A percentile compares a stretch with the other conserved stretches of the same genome.
phyloP scores from a whole-genome alignment of 2,329 filamentous ascomycete species.

The Exophiala bonariae region DNA sequence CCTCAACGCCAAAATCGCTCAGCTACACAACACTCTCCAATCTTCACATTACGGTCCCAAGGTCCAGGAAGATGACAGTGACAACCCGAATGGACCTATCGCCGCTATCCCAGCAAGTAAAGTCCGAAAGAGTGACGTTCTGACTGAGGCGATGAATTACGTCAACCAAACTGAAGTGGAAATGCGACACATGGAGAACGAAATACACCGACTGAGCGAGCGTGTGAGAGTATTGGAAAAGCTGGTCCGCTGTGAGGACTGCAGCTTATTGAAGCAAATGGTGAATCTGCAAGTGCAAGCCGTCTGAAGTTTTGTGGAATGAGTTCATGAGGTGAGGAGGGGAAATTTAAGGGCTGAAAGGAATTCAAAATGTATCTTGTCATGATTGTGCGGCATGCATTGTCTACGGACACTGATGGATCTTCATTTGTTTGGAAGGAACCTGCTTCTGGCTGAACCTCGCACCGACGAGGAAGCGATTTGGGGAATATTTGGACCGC shows the following conservation, averaged over 20 bases:
- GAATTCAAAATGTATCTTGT: not conserved
- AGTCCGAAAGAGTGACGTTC: conserved; percentile 28
- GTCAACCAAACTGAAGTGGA: conserved; percentile 28
- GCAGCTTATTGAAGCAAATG: conserved; percentile 25
- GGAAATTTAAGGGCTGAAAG: not conserved
- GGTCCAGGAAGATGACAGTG: conserved; percentile 17
- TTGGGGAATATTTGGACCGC: too few relatives aligned
- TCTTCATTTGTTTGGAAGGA: too few relatives aligned
- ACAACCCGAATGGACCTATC: conserved; percentile 3
- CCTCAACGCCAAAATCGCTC: conserved; percentile 29
- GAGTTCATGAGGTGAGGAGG: too few relatives aligned
- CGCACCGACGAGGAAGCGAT: too few relatives aligned
- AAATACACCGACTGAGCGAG: conserved; percentile 24
- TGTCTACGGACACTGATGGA: too few relatives aligned
- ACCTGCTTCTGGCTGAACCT: too few relatives aligned
- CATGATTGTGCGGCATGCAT: too few relatives aligned
- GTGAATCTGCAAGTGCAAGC: conserved; percentile 22
- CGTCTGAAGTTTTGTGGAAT: conserved; percentile 9
- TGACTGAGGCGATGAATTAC: conserved; percentile 29
- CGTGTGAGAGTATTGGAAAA: conserved; percentile 24
- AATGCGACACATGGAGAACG: conserved; percentile 28
- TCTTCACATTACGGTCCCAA: conserved; percentile 25
- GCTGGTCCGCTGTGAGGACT: conserved; percentile 25
- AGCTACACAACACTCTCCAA: conserved; percentile 26
- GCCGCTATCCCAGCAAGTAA: conserved; percentile 16